Evolutionary conservation across 2,329 filamentous ascomycete genomes (phyloP).

Genomic region (Phaeosphaeria sp.): DNA sequence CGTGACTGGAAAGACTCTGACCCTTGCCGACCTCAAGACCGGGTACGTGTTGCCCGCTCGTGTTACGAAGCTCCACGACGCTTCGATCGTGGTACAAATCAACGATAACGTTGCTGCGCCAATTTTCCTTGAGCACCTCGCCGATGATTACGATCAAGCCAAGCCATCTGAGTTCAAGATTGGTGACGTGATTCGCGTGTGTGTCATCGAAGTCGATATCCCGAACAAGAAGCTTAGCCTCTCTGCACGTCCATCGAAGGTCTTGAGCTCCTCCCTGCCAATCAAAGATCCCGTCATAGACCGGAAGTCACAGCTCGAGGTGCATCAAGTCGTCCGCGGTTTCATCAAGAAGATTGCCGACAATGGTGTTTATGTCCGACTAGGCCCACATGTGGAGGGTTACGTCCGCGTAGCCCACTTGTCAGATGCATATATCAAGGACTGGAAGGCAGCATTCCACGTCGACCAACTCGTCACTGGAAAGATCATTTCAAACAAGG

Average conservation of each 20-base stretch:
- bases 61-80: constrained; percentile 85
- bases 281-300: constrained; percentile 83
- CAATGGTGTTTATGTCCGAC: constrained; percentile 84
- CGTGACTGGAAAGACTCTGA: constrained; percentile 63
- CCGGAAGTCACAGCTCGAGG: constrained; percentile 71
- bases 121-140: constrained; percentile 81
- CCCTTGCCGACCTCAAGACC: constrained; percentile 74
- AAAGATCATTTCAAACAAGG: constrained; percentile 77
- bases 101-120: constrained; percentile 80
- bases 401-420: constrained; percentile 87
- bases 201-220: constrained; percentile 78
- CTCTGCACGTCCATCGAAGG: constrained; percentile 84
- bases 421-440: constrained; percentile 89
- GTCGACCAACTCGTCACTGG: constrained; percentile 90
- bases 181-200: constrained; percentile 88
- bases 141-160: constrained; percentile 84
- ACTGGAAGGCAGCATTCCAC: constrained; percentile 91
- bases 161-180: constrained; percentile 78
- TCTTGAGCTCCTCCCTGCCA: constrained; percentile 82
- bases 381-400: constrained; percentile 81
- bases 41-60: constrained; percentile 84
- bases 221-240: constrained; percentile 85
- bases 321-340: constrained; percentile 83
- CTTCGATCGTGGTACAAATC: constrained; percentile 83
- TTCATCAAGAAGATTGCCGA: constrained; percentile 92